These are phyloP conservation scores for Fusarium irregulare DNA, from an alignment of 2,329 filamentous ascomycete species.

Conservation along the genomic window DNA sequence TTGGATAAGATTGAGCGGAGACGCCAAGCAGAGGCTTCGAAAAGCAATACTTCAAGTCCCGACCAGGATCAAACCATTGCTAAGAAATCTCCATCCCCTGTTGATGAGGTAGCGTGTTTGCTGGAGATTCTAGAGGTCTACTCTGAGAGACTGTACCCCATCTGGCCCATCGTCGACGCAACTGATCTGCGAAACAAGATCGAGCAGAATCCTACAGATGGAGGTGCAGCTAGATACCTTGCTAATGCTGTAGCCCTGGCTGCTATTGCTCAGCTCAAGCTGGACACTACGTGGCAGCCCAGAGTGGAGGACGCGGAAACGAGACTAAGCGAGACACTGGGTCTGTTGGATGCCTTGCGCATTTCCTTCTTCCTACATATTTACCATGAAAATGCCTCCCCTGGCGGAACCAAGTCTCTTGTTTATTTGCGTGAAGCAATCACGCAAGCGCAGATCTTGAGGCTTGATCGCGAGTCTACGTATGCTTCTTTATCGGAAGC, in stretches of 20 bases:
- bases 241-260: constrained; percentile 60
- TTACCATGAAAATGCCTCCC: constrained; percentile 61
- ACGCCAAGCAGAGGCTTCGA: constrained; percentile 22
- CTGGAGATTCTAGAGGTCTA: constrained; percentile 56
- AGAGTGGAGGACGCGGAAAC: constrained; percentile 45
- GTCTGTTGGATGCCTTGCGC: constrained; percentile 56
- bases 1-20: constrained; percentile 54
- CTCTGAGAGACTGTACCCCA: constrained; percentile 61
- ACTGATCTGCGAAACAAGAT: constrained; percentile 55
- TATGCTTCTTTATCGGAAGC: constrained; percentile 51
- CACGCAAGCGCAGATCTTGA: constrained; percentile 62
- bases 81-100: constrained; percentile 20
- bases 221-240: constrained; percentile 53
- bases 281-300: constrained; percentile 49
- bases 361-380: constrained; percentile 64
- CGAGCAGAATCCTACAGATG: constrained; percentile 45
- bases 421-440: constrained; percentile 63
- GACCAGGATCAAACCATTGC: constrained; percentile 6
- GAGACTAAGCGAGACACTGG: constrained; percentile 44
- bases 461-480: constrained; percentile 57
- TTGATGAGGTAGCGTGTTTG: constrained; percentile 45
- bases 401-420: constrained; percentile 59
- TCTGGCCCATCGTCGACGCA: constrained; percentile 63
- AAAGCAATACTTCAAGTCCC: constrained; percentile 16
- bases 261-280: constrained; percentile 61